These are phyloP conservation scores for Davidsoniella virescens DNA, from an alignment of 2,329 filamentous ascomycete species.

Conservation along the genomic window DNA sequence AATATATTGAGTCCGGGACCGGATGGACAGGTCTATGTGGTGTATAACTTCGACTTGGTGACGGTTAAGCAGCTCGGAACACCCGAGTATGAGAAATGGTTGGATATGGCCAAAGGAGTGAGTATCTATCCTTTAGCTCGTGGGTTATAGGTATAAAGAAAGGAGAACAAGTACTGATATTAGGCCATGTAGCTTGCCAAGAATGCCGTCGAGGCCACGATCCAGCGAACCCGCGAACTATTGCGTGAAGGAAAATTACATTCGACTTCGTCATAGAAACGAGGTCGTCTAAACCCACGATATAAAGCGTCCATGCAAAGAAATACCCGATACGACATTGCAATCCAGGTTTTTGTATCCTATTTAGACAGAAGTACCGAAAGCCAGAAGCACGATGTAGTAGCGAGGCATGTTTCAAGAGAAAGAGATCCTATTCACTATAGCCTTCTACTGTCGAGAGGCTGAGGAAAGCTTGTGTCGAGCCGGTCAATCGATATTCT, in stretches of 20 bases:
- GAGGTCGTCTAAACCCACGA: too few relatives aligned
- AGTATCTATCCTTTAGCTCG: too few relatives aligned
- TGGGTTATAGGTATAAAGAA: neutral
- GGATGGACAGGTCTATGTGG: constrained; percentile 18
- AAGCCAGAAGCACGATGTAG: too few relatives aligned
- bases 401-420: too few relatives aligned
- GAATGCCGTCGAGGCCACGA: neutral
- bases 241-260: neutral
- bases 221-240: neutral
- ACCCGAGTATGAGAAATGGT: too few relatives aligned
- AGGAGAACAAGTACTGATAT: neutral
- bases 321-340: too few relatives aligned
- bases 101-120: too few relatives aligned
- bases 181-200: neutral
- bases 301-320: too few relatives aligned
- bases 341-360: too few relatives aligned
- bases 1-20: constrained; percentile 20
- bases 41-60: constrained; percentile 21
- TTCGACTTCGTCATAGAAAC: neutral
- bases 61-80: neutral
- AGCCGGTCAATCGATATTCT: too few relatives aligned
- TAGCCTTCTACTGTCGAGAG: neutral
- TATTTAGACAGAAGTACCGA: too few relatives aligned
- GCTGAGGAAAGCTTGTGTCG: too few relatives aligned
- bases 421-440: neutral